A percentile compares a stretch with the other conserved stretches of the same genome.
These are phyloP conservation scores for Entomortierella parvispora DNA, from an alignment of 192 early-diverging fungal genomes.

Conservation along the genomic window DNA sequence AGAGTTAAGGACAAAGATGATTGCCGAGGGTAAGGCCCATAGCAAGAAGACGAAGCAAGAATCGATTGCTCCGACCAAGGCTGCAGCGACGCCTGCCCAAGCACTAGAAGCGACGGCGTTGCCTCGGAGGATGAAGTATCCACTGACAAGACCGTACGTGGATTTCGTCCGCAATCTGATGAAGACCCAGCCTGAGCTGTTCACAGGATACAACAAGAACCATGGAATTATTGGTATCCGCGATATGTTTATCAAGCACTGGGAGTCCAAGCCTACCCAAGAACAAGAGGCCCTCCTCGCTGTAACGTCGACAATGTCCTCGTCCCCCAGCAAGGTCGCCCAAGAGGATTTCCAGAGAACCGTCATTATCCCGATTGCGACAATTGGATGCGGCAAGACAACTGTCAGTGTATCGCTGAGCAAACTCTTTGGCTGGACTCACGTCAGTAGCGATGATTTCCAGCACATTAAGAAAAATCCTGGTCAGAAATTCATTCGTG, in stretches of 20 bases:
- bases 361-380: constrained; percentile 78
- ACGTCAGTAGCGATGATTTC: constrained; percentile 88
- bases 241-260: constrained; percentile 77
- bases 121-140: constrained; percentile 57
- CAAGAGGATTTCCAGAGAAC: constrained; percentile 49
- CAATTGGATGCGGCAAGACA: constrained; percentile 84
- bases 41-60: constrained; percentile 8
- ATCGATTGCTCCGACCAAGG: no score
- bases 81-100: background rate
- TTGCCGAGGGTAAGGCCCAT: constrained; percentile 1
- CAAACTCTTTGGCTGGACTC: constrained; percentile 72
- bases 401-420: constrained; percentile 65
- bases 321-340: background rate
- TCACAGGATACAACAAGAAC: constrained; percentile 69
- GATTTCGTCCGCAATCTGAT: constrained; percentile 78
- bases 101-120: background rate
- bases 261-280: constrained; percentile 44
- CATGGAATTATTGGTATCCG: constrained; percentile 87
- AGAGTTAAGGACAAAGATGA: background rate
- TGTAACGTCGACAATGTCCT: background rate
- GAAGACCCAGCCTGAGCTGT: constrained; percentile 69
- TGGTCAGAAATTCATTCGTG: constrained; percentile 63
- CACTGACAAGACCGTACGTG: constrained; percentile 75
- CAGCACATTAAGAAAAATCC: constrained; percentile 62
- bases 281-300: constrained; percentile 15